A percentile compares a stretch with the other conserved stretches of the same genome.
Evolutionary conservation across 352 stramenopile species (phyloP).

Genomic region (Phytophthora pisi): DNA sequence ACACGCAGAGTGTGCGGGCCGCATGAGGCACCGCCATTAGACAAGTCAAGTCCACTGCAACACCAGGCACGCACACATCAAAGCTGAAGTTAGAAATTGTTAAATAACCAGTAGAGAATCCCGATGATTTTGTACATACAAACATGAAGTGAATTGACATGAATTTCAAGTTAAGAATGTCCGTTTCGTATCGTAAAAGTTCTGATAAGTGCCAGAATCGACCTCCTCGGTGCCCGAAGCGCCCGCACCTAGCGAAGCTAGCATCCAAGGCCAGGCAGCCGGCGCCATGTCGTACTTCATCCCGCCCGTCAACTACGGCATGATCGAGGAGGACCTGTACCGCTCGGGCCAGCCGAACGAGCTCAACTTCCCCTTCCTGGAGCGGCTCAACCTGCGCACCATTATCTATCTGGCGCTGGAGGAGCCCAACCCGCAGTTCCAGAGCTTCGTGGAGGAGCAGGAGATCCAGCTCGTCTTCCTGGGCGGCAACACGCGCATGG

Average conservation of each 20-base stretch:
- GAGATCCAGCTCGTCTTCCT: conserved; percentile 90
- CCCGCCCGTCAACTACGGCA: conserved; percentile 92
- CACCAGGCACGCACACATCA: not conserved
- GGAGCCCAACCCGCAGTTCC: conserved; percentile 89
- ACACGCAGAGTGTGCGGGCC: conserved; percentile 28
- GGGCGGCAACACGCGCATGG: conserved; percentile 88
- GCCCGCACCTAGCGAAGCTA: too few species aligned
- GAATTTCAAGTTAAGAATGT: conserved; percentile 3
- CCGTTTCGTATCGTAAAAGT: not conserved
- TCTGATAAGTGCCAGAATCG: not conserved
- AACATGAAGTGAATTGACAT: conserved; percentile 8
- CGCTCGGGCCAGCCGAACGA: conserved; percentile 91
- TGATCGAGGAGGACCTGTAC: conserved; percentile 93
- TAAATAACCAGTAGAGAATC: conserved; percentile 34
- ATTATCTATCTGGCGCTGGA: conserved; percentile 93
- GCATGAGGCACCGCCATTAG: conserved; percentile 15
- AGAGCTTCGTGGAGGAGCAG: conserved; percentile 91
- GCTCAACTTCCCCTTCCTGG: conserved; percentile 93
- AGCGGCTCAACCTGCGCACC: conserved; percentile 89
- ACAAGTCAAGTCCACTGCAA: not conserved
- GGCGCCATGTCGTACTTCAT: conserved; percentile 91
- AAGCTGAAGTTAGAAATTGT: conserved; percentile 36
- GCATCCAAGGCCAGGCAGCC: not conserved
- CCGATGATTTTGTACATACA: conserved; percentile 22
- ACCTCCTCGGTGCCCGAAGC: too few species aligned